Conservation (phyloP, 495 filamentous ascomycete species). For the Clohesyomyces aquaticus region DNA sequence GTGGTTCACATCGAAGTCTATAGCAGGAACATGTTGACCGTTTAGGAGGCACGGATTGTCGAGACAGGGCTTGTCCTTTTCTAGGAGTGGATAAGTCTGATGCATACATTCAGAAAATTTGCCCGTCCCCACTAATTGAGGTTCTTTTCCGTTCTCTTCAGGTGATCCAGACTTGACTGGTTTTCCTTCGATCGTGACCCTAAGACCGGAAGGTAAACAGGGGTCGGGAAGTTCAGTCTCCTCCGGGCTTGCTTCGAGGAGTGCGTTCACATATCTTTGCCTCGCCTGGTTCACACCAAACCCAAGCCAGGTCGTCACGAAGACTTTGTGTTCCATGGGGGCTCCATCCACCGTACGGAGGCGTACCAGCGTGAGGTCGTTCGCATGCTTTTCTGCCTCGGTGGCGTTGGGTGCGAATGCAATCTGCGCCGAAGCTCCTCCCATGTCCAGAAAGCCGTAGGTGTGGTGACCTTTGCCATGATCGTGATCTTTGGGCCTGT, state of each 20-base stretch:
- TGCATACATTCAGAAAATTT: slow-evolving; percentile 82
- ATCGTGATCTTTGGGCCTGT: slow-evolving; percentile 71
- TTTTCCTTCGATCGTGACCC: slow-evolving; percentile 58
- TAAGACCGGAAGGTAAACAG: slow-evolving; percentile 80
- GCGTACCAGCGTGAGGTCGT: slow-evolving; percentile 84
- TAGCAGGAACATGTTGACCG: slow-evolving; percentile 88
- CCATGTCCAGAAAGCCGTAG: slow-evolving; percentile 98
- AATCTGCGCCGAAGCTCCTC: slow-evolving; percentile 94
- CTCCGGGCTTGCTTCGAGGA: slow-evolving; percentile 62
- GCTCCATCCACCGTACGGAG: slow-evolving; percentile 79
- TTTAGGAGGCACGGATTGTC: slow-evolving; percentile 87
- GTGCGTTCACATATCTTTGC: slow-evolving; percentile 71
- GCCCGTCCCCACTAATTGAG: slow-evolving; percentile 77
- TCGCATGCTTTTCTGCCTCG: slow-evolving; percentile 84
- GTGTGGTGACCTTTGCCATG: slow-evolving; percentile 91
- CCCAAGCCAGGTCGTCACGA: slow-evolving; percentile 94
- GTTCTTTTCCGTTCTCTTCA: slow-evolving; percentile 44
- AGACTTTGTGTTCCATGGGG: slow-evolving; percentile 79
- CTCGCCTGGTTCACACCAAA: slow-evolving; percentile 94
- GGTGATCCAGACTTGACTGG: slow-evolving; percentile 49
- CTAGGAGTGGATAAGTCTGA: slow-evolving; percentile 81
- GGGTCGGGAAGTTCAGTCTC: slow-evolving; percentile 81
- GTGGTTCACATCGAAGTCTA: slow-evolving; percentile 97
- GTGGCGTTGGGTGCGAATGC: slow-evolving; percentile 95
- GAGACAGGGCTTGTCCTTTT: slow-evolving; percentile 82